Conservation (phyloP, 257 asterid genomes). For the Solanum bulbocastanum region DNA sequence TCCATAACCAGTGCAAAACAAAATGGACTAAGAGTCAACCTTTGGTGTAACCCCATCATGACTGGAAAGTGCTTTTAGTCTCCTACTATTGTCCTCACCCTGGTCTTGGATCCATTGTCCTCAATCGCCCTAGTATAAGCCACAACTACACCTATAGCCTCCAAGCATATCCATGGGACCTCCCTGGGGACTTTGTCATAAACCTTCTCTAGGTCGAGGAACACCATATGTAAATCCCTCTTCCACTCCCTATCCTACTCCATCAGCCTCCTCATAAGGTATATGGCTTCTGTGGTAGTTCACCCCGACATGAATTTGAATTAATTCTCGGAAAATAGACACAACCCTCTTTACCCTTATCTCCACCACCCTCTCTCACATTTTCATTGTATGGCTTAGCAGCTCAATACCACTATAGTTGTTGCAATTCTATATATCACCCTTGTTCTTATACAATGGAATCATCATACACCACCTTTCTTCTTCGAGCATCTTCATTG, state of each 20-base stretch:
- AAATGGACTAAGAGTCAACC: background rate
- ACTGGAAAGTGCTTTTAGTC: background rate
- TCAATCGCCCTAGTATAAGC: background rate
- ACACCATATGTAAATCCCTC: background rate
- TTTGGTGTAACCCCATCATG: background rate
- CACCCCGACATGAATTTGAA: background rate
- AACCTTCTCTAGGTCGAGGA: background rate
- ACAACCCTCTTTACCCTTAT: background rate
- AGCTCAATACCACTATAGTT: background rate
- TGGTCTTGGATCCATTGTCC: background rate
- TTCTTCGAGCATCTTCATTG: background rate
- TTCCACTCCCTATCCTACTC: background rate
- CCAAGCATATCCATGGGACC: background rate
- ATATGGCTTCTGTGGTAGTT: background rate
- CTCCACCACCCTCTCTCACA: background rate
- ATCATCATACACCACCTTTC: background rate
- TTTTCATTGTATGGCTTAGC: background rate
- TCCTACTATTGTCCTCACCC: background rate
- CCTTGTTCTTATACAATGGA: background rate
- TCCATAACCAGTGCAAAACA: background rate
- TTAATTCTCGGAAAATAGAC: background rate
- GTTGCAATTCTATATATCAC: background rate
- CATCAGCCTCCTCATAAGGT: background rate
- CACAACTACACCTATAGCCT: background rate
- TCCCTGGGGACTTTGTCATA: background rate